These are phyloP conservation scores for Emmonsiellopsis sp. DNA, from an alignment of 2,329 filamentous ascomycete species.

Conservation along the genomic window DNA sequence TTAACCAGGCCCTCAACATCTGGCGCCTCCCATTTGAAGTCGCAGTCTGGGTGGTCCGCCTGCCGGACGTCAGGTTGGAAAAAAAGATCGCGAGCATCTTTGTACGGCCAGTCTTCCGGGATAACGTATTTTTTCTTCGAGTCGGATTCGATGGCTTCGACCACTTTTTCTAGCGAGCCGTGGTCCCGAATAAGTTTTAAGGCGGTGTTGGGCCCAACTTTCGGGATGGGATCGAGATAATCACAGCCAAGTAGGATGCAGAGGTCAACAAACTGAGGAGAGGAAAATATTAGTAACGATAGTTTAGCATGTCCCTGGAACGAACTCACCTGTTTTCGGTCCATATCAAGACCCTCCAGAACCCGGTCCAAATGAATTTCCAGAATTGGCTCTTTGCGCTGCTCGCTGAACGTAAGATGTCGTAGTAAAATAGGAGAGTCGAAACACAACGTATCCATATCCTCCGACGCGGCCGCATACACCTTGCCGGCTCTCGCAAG, in stretches of 20 bases:
- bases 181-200: constrained; percentile 91
- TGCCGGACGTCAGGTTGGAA: constrained; percentile 78
- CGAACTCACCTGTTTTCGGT: constrained; percentile 61
- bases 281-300: constrained; percentile 5
- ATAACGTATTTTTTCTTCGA: constrained; percentile 71
- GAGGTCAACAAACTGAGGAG: constrained; percentile 77
- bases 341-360: constrained; percentile 80
- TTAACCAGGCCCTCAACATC: constrained; percentile 83
- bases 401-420: constrained; percentile 93
- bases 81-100: constrained; percentile 86
- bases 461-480: constrained; percentile 91
- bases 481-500: constrained; percentile 88
- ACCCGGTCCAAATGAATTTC: constrained; percentile 86
- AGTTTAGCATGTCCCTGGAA: background rate
- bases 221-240: constrained; percentile 93
- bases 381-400: constrained; percentile 93
- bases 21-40: constrained; percentile 96
- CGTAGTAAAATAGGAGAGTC: constrained; percentile 82
- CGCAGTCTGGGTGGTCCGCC: constrained; percentile 77
- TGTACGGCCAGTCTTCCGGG: constrained; percentile 94
- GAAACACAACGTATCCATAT: constrained; percentile 98
- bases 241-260: constrained; percentile 97
- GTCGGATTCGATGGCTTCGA: constrained; percentile 69
- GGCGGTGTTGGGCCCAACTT: constrained; percentile 83
- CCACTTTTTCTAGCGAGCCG: constrained; percentile 75